Conservation (phyloP, 805 yeast genomes). For the Wickerhamiella dianesei region DNA sequence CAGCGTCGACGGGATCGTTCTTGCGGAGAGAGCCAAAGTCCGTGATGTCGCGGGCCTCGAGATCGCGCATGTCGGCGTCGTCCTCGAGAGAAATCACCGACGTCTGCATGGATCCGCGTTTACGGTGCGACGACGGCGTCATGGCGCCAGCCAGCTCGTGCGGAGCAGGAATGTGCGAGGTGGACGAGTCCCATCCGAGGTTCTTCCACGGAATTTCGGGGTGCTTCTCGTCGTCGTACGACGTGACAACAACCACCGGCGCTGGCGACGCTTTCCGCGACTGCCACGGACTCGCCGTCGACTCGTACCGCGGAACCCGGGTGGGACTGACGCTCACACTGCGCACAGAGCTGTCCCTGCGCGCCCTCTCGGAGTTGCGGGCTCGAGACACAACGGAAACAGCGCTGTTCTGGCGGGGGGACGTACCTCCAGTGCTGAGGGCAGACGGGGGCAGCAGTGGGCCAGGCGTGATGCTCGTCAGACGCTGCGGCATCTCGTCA, state of each 20-base stretch:
- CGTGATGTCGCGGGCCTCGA: neutral
- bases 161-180: neutral
- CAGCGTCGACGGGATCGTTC: neutral
- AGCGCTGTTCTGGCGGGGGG: neutral
- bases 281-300: neutral
- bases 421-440: neutral
- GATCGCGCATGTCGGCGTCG: no score
- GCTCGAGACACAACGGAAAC: neutral
- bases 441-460: neutral
- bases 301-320: neutral
- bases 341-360: neutral
- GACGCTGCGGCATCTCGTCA: neutral
- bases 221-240: neutral
- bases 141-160: neutral
- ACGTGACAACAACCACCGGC: neutral
- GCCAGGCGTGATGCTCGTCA: neutral
- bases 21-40: neutral
- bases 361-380: neutral
- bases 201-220: neutral
- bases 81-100: neutral
- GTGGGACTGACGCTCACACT: neutral
- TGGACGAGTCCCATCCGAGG: neutral
- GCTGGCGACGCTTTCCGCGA: neutral
- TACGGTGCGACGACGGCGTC: neutral
- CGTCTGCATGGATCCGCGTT: neutral